A percentile compares a stretch with the other conserved stretches of the same genome.
Conservation (phyloP, 768 basidiomycete species). For the Gautieria morchelliformis region DNA sequence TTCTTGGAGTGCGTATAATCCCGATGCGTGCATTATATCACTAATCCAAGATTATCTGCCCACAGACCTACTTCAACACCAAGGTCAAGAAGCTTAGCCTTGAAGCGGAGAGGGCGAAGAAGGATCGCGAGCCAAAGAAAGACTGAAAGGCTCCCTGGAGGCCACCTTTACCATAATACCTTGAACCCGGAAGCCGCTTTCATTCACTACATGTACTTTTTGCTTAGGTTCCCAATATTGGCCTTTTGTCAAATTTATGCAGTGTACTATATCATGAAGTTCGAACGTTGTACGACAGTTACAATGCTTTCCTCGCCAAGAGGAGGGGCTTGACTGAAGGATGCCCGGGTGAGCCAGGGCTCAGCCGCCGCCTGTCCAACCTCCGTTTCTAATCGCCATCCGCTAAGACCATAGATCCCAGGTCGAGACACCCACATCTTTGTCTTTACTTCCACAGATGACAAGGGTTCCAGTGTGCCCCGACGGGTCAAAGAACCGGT, state of each 20-base stretch:
- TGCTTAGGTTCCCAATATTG: neutral
- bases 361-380: constrained; percentile 32
- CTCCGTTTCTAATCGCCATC: constrained; percentile 62
- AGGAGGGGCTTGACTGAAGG: neutral
- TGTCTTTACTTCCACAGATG: constrained; percentile 33
- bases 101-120: constrained; percentile 44
- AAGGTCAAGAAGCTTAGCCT: constrained; percentile 55
- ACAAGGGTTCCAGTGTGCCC: constrained; percentile 44
- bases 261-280: neutral
- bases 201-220: neutral
- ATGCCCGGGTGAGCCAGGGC: neutral
- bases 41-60: neutral
- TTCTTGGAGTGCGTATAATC: constrained; percentile 52
- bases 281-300: neutral
- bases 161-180: neutral
- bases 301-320: neutral
- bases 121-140: constrained; percentile 10
- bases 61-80: constrained; percentile 64
- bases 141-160: neutral
- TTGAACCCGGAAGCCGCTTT: neutral
- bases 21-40: neutral
- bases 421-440: constrained; percentile 54
- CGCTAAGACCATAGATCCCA: constrained; percentile 53
- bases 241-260: neutral
- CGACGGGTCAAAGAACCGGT: constrained; percentile 59